A percentile compares a stretch with the other conserved stretches of the same genome.
Evolutionary conservation across 306 rosid species (phyloP).

Genomic region (Herpetospermum pedunculosum): DNA sequence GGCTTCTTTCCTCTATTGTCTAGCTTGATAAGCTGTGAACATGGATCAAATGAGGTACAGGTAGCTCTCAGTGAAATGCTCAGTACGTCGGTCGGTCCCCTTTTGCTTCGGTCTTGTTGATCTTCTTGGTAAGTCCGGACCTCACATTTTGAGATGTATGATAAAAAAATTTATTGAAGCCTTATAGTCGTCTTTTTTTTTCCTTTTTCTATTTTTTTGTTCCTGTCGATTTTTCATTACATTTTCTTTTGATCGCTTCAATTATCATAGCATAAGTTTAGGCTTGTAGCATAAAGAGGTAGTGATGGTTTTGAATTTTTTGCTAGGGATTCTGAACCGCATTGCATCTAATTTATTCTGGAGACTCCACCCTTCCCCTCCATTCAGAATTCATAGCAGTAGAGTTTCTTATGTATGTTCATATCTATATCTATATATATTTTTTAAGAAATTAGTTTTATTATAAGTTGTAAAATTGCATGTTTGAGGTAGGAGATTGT

Average conservation of each 20-base stretch:
- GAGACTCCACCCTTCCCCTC: conserved; percentile 24
- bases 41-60: conserved; percentile 90
- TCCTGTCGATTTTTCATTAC: not conserved
- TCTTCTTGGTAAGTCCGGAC: conserved; percentile 13
- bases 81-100: conserved; percentile 70
- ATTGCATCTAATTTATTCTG: conserved; percentile 28
- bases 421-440: not conserved
- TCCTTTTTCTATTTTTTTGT: too few species aligned
- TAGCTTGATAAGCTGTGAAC: conserved; percentile 79
- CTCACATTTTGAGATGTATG: conserved; percentile 42
- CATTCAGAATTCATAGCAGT: conserved; percentile 17
- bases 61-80: conserved; percentile 83
- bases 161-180: conserved; percentile 25
- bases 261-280: conserved; percentile 26
- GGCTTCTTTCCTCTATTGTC: conserved; percentile 75
- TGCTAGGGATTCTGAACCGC: conserved; percentile 25
- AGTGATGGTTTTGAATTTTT: conserved; percentile 30
- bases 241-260: conserved; percentile 10
- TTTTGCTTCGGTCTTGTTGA: conserved; percentile 71
- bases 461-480: conserved; percentile 5
- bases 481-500: not conserved
- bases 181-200: conserved; percentile 17
- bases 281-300: conserved; percentile 44
- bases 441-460: conserved; percentile 10
- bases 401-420: conserved; percentile 5